Conservation (phyloP, 352 stramenopile genomes). For the Phytopythium delawarense region DNA sequence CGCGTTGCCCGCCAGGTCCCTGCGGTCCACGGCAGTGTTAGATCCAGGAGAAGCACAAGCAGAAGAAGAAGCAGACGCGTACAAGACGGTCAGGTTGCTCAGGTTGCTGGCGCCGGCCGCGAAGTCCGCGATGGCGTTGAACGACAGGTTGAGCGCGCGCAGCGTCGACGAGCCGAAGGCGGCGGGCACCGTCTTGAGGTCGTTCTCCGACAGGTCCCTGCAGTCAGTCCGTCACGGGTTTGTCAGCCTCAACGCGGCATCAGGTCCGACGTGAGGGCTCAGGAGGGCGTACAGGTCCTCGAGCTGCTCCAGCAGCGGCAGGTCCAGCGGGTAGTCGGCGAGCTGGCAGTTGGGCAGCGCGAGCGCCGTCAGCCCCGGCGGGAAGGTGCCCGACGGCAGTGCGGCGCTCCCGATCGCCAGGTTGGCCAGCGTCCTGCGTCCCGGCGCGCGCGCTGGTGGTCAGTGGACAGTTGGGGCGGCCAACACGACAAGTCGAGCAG, state of each 20-base stretch:
- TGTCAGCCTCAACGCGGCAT: neutral
- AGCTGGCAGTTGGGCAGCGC: constrained; percentile 54
- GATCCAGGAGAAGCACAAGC: neutral
- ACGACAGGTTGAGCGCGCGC: constrained; percentile 47
- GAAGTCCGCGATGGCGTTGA: constrained; percentile 44
- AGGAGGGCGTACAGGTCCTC: constrained; percentile 34
- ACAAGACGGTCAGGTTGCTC: constrained; percentile 46
- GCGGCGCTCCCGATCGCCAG: constrained; percentile 31
- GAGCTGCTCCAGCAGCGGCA: constrained; percentile 43
- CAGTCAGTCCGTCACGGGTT: neutral
- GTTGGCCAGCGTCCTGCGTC: constrained; percentile 44
- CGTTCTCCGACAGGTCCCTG: constrained; percentile 65
- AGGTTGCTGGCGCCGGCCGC: constrained; percentile 43
- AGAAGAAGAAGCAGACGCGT: constrained; percentile 10
- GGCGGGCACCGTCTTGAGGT: constrained; percentile 43
- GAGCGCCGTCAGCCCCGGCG: constrained; percentile 30
- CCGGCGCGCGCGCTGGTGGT: no score
- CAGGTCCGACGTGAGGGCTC: neutral
- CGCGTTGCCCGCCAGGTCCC: constrained; percentile 49
- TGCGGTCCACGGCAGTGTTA: constrained; percentile 11
- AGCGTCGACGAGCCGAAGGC: constrained; percentile 45
- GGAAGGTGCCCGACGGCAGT: constrained; percentile 42
- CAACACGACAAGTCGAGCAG: no score
- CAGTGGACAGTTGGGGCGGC: no score
- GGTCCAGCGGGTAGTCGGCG: constrained; percentile 43